A percentile compares a stretch with the other conserved stretches of the same genome.
Conservation (phyloP, 441 rosid genomes). For the Euphorbia corollata region DNA sequence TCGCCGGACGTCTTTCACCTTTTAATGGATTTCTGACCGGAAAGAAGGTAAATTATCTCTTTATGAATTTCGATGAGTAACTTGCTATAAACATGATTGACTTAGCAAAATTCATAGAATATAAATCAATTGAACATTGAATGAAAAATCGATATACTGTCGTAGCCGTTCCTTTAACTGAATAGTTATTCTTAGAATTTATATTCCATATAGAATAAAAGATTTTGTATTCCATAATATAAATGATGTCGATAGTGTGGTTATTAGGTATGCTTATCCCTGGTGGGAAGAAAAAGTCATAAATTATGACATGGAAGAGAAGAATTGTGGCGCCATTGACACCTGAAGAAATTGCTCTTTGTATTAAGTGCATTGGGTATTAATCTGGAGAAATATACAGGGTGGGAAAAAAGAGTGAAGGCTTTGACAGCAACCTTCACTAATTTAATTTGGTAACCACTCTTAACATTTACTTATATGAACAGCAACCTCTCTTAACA, state of each 20-base stretch:
- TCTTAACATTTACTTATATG: too few species aligned
- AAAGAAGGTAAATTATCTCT: neutral
- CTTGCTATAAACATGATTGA: too few species aligned
- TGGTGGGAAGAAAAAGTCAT: constrained; percentile 90
- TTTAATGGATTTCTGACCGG: constrained; percentile 30
- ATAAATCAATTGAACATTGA: too few species aligned
- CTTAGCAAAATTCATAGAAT: too few species aligned
- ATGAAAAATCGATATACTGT: too few species aligned
- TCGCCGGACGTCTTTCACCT: constrained; percentile 46
- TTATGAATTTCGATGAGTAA: too few species aligned
- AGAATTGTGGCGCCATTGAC: constrained; percentile 78
- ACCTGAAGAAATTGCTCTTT: constrained; percentile 56
- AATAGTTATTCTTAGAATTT: too few species aligned
- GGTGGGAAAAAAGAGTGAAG: constrained; percentile 61
- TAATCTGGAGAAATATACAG: constrained; percentile 79
- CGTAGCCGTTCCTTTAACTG: too few species aligned
- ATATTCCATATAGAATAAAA: too few species aligned
- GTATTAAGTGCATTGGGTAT: constrained; percentile 61
- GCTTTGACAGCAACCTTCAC: constrained; percentile 51
- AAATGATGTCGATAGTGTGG: neutral
- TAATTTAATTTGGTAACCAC: constrained; percentile 35
- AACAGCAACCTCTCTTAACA: too few species aligned
- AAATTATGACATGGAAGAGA: constrained; percentile 69
- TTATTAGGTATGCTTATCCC: constrained; percentile 67
- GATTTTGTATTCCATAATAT: neutral